phyloP scores from a whole-genome alignment of 1,284 basidiomycete genomes.

The Flammula alnicola region DNA sequence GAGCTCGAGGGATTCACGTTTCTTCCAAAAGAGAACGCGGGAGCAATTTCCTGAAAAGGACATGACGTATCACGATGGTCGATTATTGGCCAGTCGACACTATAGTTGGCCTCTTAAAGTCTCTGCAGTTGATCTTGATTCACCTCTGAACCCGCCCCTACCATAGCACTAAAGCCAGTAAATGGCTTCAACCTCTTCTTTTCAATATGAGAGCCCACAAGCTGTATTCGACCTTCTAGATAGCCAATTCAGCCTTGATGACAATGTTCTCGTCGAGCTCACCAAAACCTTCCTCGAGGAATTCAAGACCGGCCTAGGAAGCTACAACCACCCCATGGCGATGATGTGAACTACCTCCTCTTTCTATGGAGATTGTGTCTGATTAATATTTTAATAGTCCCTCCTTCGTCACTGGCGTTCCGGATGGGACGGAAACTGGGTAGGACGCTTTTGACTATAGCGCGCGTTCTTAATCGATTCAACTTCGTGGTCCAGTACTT shows the following conservation, averaged over 20 bases:
- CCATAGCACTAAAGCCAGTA: slow-evolving; percentile 14
- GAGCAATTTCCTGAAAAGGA: slow-evolving; percentile 35
- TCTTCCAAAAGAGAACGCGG: not conserved
- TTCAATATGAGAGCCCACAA: slow-evolving; percentile 39
- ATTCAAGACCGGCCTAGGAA: slow-evolving; percentile 69
- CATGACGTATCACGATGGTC: slow-evolving; percentile 35
- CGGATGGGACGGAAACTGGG: slow-evolving; percentile 91
- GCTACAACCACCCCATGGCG: slow-evolving; percentile 81
- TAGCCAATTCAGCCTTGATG: slow-evolving; percentile 69
- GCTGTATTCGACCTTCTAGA: slow-evolving; percentile 57
- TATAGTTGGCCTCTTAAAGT: slow-evolving; percentile 4
- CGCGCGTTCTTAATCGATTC: slow-evolving; percentile 5
- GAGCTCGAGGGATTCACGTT: not conserved
- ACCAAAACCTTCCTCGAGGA: slow-evolving; percentile 83
- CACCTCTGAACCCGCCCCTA: not conserved
- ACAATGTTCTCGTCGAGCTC: slow-evolving; percentile 67
- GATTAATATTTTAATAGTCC: slow-evolving; percentile 53
- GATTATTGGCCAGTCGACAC: slow-evolving; percentile 15
- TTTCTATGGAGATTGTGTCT: slow-evolving; percentile 1
- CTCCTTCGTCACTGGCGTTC: slow-evolving; percentile 89
- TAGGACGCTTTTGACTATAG: slow-evolving; percentile 44
- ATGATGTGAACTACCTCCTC: slow-evolving; percentile 71
- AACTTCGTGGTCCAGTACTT: slow-evolving; percentile 62
- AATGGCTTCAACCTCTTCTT: slow-evolving; percentile 41
- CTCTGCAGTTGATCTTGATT: slow-evolving; percentile 6